Evolutionary conservation across 768 basidiomycete species (phyloP).

Genomic region (Brasilioporus rufonigricans): DNA sequence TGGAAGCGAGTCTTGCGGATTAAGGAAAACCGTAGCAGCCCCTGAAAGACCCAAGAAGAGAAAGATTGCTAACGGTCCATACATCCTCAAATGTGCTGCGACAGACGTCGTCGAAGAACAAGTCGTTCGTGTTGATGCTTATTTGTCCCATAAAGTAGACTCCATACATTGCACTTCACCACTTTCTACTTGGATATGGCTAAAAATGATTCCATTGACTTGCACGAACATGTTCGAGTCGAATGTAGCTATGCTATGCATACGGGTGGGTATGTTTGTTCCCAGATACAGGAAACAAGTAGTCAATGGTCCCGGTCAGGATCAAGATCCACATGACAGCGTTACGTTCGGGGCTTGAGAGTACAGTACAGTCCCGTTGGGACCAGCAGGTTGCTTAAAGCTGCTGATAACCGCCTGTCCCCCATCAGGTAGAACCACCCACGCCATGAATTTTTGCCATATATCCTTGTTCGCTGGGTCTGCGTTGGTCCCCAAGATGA

Average conservation of each 20-base stretch:
- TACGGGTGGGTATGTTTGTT: no score
- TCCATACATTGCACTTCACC: no score
- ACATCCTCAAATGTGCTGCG: slow-evolving; percentile 10
- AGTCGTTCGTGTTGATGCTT: slow-evolving; percentile 13
- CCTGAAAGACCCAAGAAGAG: slow-evolving; percentile 37
- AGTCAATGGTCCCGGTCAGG: no score
- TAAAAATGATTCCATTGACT: no score
- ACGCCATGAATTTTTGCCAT: slow-evolving; percentile 41
- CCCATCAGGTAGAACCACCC: slow-evolving; percentile 39
- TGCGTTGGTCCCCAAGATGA: slow-evolving; percentile 36
- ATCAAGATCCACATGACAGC: not conserved
- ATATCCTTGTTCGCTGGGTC: slow-evolving; percentile 26
- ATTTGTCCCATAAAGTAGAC: slow-evolving; percentile 23
- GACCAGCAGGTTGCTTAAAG: slow-evolving; percentile 32
- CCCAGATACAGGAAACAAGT: no score
- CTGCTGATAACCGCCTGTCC: slow-evolving; percentile 43
- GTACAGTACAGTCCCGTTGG: slow-evolving; percentile 31
- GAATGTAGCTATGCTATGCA: not conserved
- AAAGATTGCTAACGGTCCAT: slow-evolving; percentile 22
- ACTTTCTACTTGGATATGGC: no score
- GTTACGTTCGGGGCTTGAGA: slow-evolving; percentile 10
- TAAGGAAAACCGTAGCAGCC: slow-evolving; percentile 61
- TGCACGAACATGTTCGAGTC: not conserved
- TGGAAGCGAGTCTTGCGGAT: slow-evolving; percentile 41
- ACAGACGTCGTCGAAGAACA: not conserved